phyloP scores from a whole-genome alignment of 495 filamentous ascomycete species.

The Aspergillus avenaceus region DNA sequence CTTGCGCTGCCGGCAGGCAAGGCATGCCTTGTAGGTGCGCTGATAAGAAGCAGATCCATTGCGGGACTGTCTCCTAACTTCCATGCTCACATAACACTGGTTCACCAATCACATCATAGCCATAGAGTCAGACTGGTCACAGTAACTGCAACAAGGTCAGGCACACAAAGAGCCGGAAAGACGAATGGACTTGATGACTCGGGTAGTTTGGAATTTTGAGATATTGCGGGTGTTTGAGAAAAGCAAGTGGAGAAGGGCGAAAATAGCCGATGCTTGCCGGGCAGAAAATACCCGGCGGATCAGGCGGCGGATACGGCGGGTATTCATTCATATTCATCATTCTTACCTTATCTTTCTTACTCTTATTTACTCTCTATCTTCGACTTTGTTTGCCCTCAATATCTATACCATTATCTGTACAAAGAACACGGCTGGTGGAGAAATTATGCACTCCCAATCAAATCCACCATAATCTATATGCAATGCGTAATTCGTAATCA shows the following conservation, averaged over 20 bases:
- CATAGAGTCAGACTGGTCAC: neutral
- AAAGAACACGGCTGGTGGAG: too few relatives aligned
- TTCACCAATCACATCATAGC: slow-evolving; percentile 19
- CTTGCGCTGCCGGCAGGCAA: slow-evolving; percentile 45
- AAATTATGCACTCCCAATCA: too few relatives aligned
- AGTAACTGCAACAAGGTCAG: neutral
- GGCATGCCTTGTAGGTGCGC: slow-evolving; percentile 48
- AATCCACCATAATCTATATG: neutral
- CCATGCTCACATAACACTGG: slow-evolving; percentile 24
- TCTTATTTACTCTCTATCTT: too few relatives aligned
- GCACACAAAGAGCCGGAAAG: neutral
- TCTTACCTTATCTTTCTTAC: too few relatives aligned
- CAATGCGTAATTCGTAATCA: neutral
- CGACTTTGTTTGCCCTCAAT: too few relatives aligned
- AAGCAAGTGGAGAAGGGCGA: neutral
- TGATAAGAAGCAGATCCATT: slow-evolving; percentile 28
- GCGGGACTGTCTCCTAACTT: slow-evolving; percentile 34
- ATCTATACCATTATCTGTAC: too few relatives aligned
- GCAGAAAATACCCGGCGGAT: slow-evolving; percentile 12
- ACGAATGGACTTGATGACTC: slow-evolving; percentile 5
- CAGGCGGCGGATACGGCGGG: neutral
- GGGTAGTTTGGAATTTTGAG: slow-evolving; percentile 9
- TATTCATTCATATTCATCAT: too few relatives aligned
- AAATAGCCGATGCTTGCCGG: slow-evolving; percentile 22
- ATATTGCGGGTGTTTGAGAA: slow-evolving; percentile 3